phyloP scores from a whole-genome alignment of 768 basidiomycete genomes.

The Leccinum longicurvipes region DNA sequence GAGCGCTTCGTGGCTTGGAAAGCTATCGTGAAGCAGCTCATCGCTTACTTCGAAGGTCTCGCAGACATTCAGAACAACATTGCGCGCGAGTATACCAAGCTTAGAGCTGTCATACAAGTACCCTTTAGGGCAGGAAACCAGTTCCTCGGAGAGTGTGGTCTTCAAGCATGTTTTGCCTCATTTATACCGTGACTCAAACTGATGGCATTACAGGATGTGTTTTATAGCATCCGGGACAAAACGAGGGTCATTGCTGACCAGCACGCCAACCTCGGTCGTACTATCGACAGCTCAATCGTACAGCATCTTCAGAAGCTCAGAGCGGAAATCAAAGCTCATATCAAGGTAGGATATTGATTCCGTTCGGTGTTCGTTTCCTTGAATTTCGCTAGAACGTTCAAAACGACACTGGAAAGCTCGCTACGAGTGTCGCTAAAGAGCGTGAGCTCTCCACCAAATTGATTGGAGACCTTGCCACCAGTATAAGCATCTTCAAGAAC shows the following conservation, averaged over 20 bases:
- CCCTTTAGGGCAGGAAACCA: conserved; percentile 95
- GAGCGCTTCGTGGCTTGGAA: conserved; percentile 95
- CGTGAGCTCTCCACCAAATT: conserved; percentile 77
- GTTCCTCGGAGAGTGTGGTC: conserved; percentile 95
- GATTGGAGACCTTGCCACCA: conserved; percentile 83
- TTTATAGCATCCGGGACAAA: conserved; percentile 90
- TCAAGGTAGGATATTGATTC: conserved; percentile 56
- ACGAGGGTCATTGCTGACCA: conserved; percentile 92
- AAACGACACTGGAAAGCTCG: conserved; percentile 93
- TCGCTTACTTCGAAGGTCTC: conserved; percentile 72
- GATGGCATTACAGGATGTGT: conserved; percentile 64
- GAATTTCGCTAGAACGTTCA: conserved; percentile 68
- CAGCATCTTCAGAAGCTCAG: conserved; percentile 96
- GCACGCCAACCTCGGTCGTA: conserved; percentile 93
- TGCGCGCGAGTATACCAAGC: conserved; percentile 87
- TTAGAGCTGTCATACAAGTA: conserved; percentile 94
- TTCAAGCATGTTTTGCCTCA: conserved; percentile 54
- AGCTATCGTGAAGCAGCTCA: conserved; percentile 92
- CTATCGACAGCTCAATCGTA: conserved; percentile 95
- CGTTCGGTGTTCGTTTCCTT: neutral
- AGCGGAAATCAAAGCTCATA: conserved; percentile 94
- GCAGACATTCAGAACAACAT: conserved; percentile 92
- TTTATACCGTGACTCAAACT: neutral
- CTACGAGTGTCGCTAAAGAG: conserved; percentile 88
- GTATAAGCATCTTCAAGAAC: conserved; percentile 91